These are phyloP conservation scores for Paramyrothecium sp. DNA, from an alignment of 2,329 filamentous ascomycete species.

Conservation along the genomic window DNA sequence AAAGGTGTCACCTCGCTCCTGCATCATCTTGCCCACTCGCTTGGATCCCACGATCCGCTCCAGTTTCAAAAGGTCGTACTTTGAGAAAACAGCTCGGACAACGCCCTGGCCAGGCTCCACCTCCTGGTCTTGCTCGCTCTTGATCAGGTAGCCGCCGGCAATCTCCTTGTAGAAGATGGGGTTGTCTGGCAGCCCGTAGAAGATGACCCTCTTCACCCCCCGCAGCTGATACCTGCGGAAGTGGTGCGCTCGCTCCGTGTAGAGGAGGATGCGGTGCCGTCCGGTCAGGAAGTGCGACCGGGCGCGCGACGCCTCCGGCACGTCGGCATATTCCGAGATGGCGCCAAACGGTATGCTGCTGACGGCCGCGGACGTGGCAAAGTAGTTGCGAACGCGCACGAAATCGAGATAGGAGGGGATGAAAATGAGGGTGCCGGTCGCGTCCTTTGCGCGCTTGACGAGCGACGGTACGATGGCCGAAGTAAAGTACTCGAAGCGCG, in stretches of 20 bases:
- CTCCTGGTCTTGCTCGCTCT: constrained; percentile 55
- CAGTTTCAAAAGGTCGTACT: constrained; percentile 84
- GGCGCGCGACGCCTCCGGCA: constrained; percentile 77
- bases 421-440: constrained; percentile 76
- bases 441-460: constrained; percentile 63
- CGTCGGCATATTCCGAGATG: constrained; percentile 84
- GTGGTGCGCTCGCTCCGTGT: constrained; percentile 95
- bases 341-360: constrained; percentile 62
- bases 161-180: constrained; percentile 78
- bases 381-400: constrained; percentile 87
- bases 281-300: constrained; percentile 85
- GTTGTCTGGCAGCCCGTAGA: constrained; percentile 91
- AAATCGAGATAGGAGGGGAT: constrained; percentile 95
- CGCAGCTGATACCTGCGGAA: constrained; percentile 84
- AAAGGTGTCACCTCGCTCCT: constrained; percentile 85
- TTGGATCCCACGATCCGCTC: constrained; percentile 84
- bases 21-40: constrained; percentile 80
- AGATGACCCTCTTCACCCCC: constrained; percentile 79
- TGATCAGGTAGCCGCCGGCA: constrained; percentile 63
- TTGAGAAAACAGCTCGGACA: constrained; percentile 71
- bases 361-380: constrained; percentile 66
- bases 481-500: constrained; percentile 88
- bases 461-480: constrained; percentile 76
- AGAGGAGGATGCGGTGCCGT: constrained; percentile 79
- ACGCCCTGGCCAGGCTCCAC: constrained; percentile 58